Base-by-base conservation (phyloP, 2,329 filamentous ascomycete species). In the Neoascochyta sp. region DNA sequence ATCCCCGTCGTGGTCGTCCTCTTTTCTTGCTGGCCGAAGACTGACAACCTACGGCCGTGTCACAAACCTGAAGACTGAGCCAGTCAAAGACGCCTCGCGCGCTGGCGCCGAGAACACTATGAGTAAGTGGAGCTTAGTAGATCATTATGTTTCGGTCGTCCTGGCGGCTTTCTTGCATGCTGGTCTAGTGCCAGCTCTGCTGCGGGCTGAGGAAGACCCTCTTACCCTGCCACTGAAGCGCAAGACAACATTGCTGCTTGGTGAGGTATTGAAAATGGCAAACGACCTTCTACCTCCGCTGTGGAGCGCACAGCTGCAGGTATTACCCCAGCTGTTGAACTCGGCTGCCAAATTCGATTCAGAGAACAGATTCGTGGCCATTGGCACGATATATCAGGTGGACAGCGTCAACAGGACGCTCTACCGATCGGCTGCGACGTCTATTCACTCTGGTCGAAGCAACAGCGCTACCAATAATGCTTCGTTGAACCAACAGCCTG, bases 21-120 rank as follows among this genome's bases (percentile, higher is more conserved):
- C 90, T 0, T 98, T 95, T 59, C 75, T 98, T 25, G 92, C 93
- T 19, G 93, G 92, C 6, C 78, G 92, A 44, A 76, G 93, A 37
- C 70, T 98, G 25, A 98, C 93, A 1, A 98, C 92, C 0, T 98
- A 98, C 60, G 90, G 89, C n/a, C 78, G 93, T 50, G 89, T 96
- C 20, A 81, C 87, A 6, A 92, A 87, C 39, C 68, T 96, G 29
- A 87, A 86, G 45, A 73, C 80, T 17, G 68, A 74, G 13, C 57
- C 69, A 6, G 70, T 71, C 34, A 64, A 74, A 20, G 74, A 76
- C 19, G 57, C 64, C 11, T 54, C 55, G 18, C 69, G 74, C 12
- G 78, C 85, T 22, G 84, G 86, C 32, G 72, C 81, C 7, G 75
- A 76, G 12, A 78, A 79, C 18, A 81, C 86, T 44, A 81, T 63